phyloP scores from a whole-genome alignment of 1,284 basidiomycete species.

The Moniliophthora roreri region DNA sequence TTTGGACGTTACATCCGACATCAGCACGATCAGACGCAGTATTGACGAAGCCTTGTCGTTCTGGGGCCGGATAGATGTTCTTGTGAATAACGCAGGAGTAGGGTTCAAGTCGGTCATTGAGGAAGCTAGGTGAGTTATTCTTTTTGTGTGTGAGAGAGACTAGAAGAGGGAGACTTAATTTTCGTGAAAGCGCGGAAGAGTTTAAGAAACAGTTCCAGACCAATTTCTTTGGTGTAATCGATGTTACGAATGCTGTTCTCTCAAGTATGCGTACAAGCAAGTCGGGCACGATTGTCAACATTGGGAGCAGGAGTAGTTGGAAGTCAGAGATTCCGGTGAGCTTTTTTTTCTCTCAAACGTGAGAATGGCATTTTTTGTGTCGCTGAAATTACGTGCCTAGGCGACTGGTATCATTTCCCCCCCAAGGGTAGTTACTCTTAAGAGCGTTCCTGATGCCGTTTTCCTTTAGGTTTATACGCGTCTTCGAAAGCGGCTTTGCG shows the following conservation, averaged over 20 bases:
- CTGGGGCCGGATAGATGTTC: conserved; percentile 52
- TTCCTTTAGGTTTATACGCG: conserved; percentile 43
- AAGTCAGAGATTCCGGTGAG: conserved; percentile 47
- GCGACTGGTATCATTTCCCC: not conserved
- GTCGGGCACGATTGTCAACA: conserved; percentile 41
- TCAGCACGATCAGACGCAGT: conserved; percentile 33
- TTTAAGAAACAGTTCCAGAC: conserved; percentile 42
- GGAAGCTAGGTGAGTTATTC: conserved; percentile 41
- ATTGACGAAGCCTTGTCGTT: conserved; percentile 37
- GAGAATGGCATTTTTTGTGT: not conserved
- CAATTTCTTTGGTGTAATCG: conserved; percentile 50
- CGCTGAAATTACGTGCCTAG: not conserved
- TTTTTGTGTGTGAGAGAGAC: not conserved
- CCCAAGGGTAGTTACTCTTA: too few species aligned
- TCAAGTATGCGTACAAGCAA: conserved; percentile 44
- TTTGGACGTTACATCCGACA: conserved; percentile 44
- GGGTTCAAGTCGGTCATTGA: conserved; percentile 39
- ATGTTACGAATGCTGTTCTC: conserved; percentile 46
- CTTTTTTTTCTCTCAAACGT: conserved; percentile 13
- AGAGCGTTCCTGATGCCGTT: not conserved
- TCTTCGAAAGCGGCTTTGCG: conserved; percentile 60
- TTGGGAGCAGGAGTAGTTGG: conserved; percentile 56
- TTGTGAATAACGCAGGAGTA: conserved; percentile 55
- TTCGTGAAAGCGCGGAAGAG: conserved; percentile 24
- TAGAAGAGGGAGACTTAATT: not conserved